Evolutionary conservation across 176 grass and related monocot genomes (phyloP).

Genomic region (Hyparrhenia diplandra): DNA sequence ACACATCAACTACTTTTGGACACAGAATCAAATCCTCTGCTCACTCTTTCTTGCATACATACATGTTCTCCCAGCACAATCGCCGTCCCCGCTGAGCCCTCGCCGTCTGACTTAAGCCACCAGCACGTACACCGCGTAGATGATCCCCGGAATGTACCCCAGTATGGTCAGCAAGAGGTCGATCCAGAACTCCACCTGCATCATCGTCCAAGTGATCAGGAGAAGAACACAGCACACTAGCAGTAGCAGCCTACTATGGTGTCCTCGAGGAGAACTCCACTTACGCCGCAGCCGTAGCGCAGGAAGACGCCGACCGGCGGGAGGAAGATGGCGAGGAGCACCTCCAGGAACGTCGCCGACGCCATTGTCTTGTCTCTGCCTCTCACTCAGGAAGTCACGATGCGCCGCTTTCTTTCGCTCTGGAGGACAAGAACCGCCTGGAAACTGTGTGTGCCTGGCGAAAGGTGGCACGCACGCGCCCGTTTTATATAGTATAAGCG

Average conservation of each 20-base stretch:
- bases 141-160: conserved; percentile 73
- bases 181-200: conserved; percentile 82
- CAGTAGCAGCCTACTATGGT: not conserved
- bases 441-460: not conserved
- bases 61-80: not conserved
- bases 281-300: conserved; percentile 79
- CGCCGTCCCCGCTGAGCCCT: not conserved
- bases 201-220: not conserved
- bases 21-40: not conserved
- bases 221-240: not conserved
- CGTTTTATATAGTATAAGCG: not conserved
- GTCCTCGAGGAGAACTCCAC: not conserved
- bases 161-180: conserved; percentile 62
- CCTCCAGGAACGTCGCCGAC: conserved; percentile 75
- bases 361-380: conserved; percentile 40
- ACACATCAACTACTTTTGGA: not conserved
- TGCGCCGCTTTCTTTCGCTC: not conserved
- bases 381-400: not conserved
- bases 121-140: conserved; percentile 67
- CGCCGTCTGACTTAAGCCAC: conserved; percentile 9
- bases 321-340: conserved; percentile 84
- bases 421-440: not conserved
- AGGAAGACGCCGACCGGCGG: conserved; percentile 94
- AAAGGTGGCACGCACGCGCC: not conserved
- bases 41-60: too few relatives aligned